Conservation (phyloP, 208 protist genomes). For the Naegleria lovaniensis region DNA sequence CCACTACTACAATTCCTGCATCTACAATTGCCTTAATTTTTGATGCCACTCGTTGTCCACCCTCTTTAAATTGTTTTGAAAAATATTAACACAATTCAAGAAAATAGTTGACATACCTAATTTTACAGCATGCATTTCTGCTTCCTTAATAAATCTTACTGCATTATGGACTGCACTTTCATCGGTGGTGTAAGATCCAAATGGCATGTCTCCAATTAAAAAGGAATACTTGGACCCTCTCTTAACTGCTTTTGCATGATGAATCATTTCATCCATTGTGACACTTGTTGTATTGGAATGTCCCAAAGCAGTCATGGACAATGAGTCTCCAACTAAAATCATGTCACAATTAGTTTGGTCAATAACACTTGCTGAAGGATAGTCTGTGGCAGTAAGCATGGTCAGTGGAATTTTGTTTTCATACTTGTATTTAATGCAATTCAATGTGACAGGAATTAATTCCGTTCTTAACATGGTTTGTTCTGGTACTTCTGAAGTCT, state of each 20-base stretch:
- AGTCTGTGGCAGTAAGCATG: slow-evolving; percentile 67
- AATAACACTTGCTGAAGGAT: slow-evolving; percentile 44
- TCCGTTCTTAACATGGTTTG: neutral
- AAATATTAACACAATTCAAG: too few species aligned
- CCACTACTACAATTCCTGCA: slow-evolving; percentile 59
- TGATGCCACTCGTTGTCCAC: slow-evolving; percentile 34
- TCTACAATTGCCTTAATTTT: slow-evolving; percentile 44
- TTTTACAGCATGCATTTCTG: slow-evolving; percentile 58
- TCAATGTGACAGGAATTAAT: neutral
- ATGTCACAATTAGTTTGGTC: slow-evolving; percentile 54
- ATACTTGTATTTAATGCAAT: slow-evolving; percentile 42
- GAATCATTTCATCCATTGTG: slow-evolving; percentile 62
- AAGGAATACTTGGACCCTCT: slow-evolving; percentile 42
- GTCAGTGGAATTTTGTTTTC: slow-evolving; percentile 38
- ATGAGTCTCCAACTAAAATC: slow-evolving; percentile 63
- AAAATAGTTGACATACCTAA: slow-evolving; percentile 38
- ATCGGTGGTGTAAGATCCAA: slow-evolving; percentile 51
- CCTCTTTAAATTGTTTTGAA: too few species aligned
- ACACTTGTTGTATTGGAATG: slow-evolving; percentile 52
- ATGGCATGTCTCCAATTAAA: slow-evolving; percentile 67
- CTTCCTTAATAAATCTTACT: slow-evolving; percentile 55
- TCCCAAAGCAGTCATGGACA: slow-evolving; percentile 59
- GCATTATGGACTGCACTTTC: slow-evolving; percentile 51
- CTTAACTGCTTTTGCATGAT: slow-evolving; percentile 47
- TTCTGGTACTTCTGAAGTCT: neutral